Evolutionary conservation across 2,329 filamentous ascomycete genomes (phyloP).

Genomic region (Capronia epimyces): DNA sequence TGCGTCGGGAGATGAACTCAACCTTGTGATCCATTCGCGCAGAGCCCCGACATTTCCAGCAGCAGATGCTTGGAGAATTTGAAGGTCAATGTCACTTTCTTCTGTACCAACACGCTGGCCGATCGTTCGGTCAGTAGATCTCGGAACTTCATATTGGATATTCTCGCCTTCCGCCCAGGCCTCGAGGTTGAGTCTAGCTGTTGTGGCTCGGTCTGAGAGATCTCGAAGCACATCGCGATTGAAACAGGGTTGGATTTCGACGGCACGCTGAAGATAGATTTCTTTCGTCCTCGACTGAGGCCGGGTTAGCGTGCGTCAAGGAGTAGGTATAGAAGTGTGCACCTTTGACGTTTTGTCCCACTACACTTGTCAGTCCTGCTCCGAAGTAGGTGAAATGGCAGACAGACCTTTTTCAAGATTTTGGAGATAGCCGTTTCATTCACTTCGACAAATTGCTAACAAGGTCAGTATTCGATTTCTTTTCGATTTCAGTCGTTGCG

Average conservation of each 20-base stretch:
- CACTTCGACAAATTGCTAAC: slow-evolving; percentile 90
- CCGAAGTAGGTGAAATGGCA: slow-evolving; percentile 15
- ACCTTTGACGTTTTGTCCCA: slow-evolving; percentile 99
- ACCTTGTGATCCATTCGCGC: slow-evolving; percentile 71
- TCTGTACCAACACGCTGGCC: slow-evolving; percentile 58
- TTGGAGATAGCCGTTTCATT: slow-evolving; percentile 98
- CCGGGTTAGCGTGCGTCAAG: slow-evolving; percentile 32
- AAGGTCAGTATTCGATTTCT: slow-evolving; percentile 4
- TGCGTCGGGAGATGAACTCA: slow-evolving; percentile 57
- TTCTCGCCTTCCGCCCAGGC: slow-evolving; percentile 97
- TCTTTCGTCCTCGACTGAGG: slow-evolving; percentile 86
- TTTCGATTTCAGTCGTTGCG: slow-evolving; percentile 23
- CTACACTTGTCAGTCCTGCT: slow-evolving; percentile 39
- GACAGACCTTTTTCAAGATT: slow-evolving; percentile 81
- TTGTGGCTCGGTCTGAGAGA: slow-evolving; percentile 92
- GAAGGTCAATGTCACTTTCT: slow-evolving; percentile 81
- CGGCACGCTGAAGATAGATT: slow-evolving; percentile 87
- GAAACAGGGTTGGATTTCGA: slow-evolving; percentile 97
- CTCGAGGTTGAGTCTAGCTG: slow-evolving; percentile 87
- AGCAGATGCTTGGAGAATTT: slow-evolving; percentile 81
- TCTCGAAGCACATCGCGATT: slow-evolving; percentile 96
- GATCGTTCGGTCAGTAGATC: slow-evolving; percentile 37
- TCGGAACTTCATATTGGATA: slow-evolving; percentile 65
- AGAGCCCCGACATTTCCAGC: slow-evolving; percentile 72
- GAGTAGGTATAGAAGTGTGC: slow-evolving; percentile 27